Percentiles rank a stretch among this genome's conserved stretches.
phyloP scores from a whole-genome alignment of 176 grass and related monocot species.

The Tuctoria greenei region DNA sequence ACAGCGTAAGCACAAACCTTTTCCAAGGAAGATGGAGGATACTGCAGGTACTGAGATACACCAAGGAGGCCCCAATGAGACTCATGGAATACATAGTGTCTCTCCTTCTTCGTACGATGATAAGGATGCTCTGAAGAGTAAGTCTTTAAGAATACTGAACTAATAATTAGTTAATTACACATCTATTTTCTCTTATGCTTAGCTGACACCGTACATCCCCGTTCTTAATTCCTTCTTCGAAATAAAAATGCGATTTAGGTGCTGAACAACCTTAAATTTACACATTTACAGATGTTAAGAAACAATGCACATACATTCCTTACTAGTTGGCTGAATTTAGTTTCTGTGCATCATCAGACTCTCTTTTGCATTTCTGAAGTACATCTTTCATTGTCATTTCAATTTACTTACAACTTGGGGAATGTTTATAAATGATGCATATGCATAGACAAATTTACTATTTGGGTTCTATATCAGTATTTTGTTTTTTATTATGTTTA shows the following conservation, averaged over 20 bases:
- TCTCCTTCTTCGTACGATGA: slow-evolving; percentile 82
- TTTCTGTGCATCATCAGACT: not conserved
- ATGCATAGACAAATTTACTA: slow-evolving; percentile 11
- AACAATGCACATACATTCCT: not conserved
- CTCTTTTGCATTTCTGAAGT: not conserved
- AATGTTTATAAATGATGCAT: slow-evolving; percentile 21
- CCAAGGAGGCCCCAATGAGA: slow-evolving; percentile 48
- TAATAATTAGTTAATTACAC: not conserved
- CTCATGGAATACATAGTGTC: slow-evolving; percentile 52
- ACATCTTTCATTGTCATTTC: not conserved
- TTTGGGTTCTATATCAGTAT: not conserved
- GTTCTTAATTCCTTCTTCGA: not conserved
- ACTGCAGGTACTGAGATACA: slow-evolving; percentile 47
- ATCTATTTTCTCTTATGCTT: not conserved
- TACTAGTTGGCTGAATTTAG: not conserved
- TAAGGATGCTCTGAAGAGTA: slow-evolving; percentile 90
- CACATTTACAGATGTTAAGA: not conserved
- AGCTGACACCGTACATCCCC: not conserved
- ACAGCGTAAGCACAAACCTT: slow-evolving; percentile 53
- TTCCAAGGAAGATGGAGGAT: slow-evolving; percentile 50
- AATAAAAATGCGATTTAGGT: slow-evolving; percentile 1
- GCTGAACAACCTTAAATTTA: not conserved
- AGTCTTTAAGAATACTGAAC: slow-evolving; percentile 30
- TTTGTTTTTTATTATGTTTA: not conserved
- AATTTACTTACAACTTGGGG: not conserved